Base-by-base conservation (phyloP, 73 alveolate species). In the Symbiodinium pilosum region DNA sequence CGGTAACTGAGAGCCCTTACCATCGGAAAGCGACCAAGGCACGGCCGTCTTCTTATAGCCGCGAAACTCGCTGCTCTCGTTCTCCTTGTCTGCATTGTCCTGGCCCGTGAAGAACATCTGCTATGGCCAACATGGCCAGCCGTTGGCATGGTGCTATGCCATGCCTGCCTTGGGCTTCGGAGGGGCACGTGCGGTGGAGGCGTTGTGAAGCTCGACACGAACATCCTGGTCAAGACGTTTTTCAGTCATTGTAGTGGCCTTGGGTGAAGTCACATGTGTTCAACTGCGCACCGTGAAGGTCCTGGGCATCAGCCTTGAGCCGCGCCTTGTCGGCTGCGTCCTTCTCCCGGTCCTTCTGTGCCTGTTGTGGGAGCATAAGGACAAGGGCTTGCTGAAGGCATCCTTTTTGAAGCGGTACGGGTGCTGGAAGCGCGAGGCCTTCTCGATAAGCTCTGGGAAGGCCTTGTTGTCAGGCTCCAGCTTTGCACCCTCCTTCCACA, bases 401-500 rank as follows among this genome's bases (percentile, higher is more conserved):
- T 6, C 59, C 59, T 6, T 9, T 47, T 47, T 47, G 59, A 6
- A 9, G 6, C 59, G 59, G 59, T 9, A 47, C 6, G 14, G 59
- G 59, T n/a, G n/a, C n/a, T n/a, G n/a, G n/a, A n/a, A 1, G 14
- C 8, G 18, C 7, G 4, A 26, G 24, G 98, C 98, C 64, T 93
- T 93, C 39, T 93, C 98, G 18, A 93, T 77, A 39, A 93, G 92
- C 87, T 93, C 98, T 38, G 83, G 84, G 41, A 93, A 93, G 38
- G 84, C 52, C 92, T 93, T 93, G 92, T 99, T 99, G 26, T 83
- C 99, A n/a, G 99, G 99, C 34, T 99, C 99, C 92, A 99, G 85
- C 91, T 99, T 97, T 69, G 94, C 83, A 2, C 99, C 99, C 34
- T 41, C 97, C 85, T 71, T 71, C 30, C 83, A 30, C 16, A 54